Evolutionary conservation across 2,329 filamentous ascomycete genomes (phyloP), one percentile per base, ranked within the genome.

Genomic region (Beauveria pseudobassiana): DNA sequence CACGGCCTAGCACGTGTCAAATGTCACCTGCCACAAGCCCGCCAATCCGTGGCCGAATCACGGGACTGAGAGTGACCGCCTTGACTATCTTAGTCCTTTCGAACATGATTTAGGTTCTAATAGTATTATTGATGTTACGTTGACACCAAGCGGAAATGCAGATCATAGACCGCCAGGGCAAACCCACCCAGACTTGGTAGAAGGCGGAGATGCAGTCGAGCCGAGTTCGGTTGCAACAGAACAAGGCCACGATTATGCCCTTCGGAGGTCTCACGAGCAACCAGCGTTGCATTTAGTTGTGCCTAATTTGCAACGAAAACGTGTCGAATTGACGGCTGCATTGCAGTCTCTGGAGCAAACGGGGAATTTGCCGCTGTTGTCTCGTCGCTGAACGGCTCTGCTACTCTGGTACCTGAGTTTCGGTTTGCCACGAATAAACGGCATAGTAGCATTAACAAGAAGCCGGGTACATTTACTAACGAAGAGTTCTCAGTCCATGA

Each of bases 41-140:
- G 72, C 71, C 38, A 71, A 73, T 46, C 71, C 72, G 10, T 74
- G 73, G 72, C 66, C 73, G 18, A 75, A 73, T 40, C 68, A 72
- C 63, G 71, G 71, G 3, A 67, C 70, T 6, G 64, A 64, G 54
- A 58, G 20, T 12, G 53, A 62, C 8, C 14, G 9, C 28, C 22
- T 12, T n/a, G 24, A 40, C 8, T n/a, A 24, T 6, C 5, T 1
- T 12, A 16, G 42, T 20, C 22, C 30, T 42, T 6, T 3, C 10
- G 22, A 26, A 20, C 20, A 30, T 40, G 28, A 8, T 8, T 14
- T 28, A n/a, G 50, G 22, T 24, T 22, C 10, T 3, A 34, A 3
- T 10, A 26, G 28, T 5, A 8, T 43, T 26, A 30, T 12, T 22
- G 18, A 45, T 14, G 18, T 7, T 24, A 51, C n/a, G 5, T 38